Percentiles rank a stretch among this genome's conserved stretches.
Conservation (phyloP, 2,329 filamentous ascomycete genomes). For the Pyricularia pennisetigena region DNA sequence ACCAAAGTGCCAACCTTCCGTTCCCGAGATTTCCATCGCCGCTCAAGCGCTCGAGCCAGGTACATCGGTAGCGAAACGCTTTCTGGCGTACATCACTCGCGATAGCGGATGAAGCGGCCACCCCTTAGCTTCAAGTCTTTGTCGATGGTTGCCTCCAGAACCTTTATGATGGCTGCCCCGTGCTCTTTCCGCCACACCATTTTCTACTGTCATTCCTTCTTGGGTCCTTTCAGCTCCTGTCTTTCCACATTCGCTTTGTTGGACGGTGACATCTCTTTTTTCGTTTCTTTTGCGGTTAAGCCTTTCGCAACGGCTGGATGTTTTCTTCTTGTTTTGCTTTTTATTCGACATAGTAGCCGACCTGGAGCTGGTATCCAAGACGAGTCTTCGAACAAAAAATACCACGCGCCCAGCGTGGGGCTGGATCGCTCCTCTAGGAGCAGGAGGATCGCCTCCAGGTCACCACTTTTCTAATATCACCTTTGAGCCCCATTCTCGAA, state of each 20-base stretch:
- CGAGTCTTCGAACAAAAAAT: not conserved
- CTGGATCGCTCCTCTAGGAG: not conserved
- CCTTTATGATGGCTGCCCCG: not conserved
- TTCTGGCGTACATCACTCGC: not conserved
- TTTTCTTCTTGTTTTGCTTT: not conserved
- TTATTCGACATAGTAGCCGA: not conserved
- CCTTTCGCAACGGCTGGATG: not conserved
- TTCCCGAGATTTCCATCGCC: not conserved
- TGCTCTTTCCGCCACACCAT: not conserved
- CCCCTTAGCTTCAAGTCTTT: not conserved
- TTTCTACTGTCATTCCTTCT: not conserved
- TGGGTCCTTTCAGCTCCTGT: not conserved
- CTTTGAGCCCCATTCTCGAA: not conserved
- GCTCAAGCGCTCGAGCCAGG: not conserved
- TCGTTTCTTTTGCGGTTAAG: not conserved
- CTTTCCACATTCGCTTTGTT: not conserved
- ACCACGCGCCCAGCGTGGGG: not conserved
- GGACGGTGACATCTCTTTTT: not conserved
- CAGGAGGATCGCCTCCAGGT: not conserved
- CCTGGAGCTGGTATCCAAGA: not conserved
- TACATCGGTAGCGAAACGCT: not conserved
- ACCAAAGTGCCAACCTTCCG: not conserved
- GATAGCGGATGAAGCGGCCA: not conserved
- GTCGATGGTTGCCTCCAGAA: not conserved
- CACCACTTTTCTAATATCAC: not conserved